A percentile compares a stretch with the other conserved stretches of the same genome.
Evolutionary conservation across 2,329 filamentous ascomycete species (phyloP).

Genomic region (Emmonsiellopsis sp.): DNA sequence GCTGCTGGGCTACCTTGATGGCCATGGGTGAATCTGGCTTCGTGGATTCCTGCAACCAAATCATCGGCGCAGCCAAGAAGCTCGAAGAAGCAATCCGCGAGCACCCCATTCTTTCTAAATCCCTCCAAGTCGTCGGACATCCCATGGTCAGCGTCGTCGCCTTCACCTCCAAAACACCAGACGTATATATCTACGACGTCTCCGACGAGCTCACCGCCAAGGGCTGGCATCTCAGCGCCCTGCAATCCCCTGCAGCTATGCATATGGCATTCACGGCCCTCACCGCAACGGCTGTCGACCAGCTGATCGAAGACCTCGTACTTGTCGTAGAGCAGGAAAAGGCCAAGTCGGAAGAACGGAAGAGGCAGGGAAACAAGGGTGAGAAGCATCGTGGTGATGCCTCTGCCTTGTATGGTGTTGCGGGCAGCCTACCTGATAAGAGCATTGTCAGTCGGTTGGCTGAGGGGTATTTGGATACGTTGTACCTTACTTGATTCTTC

Average conservation of each 20-base stretch:
- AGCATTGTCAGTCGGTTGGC: conserved; percentile 86
- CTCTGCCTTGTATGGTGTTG: conserved; percentile 87
- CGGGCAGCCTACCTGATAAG: conserved; percentile 91
- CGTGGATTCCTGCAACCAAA: conserved; percentile 73
- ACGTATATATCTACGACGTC: conserved; percentile 89
- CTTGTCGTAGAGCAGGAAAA: conserved; percentile 56
- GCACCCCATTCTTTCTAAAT: conserved; percentile 57
- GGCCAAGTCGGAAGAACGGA: conserved; percentile 67
- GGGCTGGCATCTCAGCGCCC: conserved; percentile 92
- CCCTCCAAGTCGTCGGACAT: conserved; percentile 72
- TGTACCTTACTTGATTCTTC: conserved; percentile 47
- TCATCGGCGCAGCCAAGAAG: conserved; percentile 78
- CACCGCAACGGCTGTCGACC: conserved; percentile 71
- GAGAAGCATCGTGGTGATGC: conserved; percentile 55
- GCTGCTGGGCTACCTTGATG: conserved; percentile 92
- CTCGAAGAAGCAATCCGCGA: conserved; percentile 66
- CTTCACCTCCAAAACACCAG: conserved; percentile 60
- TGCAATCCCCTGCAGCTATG: conserved; percentile 85
- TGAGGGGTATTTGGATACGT: conserved; percentile 79
- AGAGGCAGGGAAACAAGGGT: conserved; percentile 49
- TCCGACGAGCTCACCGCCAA: conserved; percentile 75
- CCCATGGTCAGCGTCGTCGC: conserved; percentile 87
- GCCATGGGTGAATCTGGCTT: conserved; percentile 80
- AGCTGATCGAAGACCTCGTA: conserved; percentile 61
- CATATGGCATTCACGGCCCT: conserved; percentile 91